Evolutionary conservation across 331 rosid species (phyloP), one percentile per base, ranked within the genome.

Genomic region (Malus hybrid): DNA sequence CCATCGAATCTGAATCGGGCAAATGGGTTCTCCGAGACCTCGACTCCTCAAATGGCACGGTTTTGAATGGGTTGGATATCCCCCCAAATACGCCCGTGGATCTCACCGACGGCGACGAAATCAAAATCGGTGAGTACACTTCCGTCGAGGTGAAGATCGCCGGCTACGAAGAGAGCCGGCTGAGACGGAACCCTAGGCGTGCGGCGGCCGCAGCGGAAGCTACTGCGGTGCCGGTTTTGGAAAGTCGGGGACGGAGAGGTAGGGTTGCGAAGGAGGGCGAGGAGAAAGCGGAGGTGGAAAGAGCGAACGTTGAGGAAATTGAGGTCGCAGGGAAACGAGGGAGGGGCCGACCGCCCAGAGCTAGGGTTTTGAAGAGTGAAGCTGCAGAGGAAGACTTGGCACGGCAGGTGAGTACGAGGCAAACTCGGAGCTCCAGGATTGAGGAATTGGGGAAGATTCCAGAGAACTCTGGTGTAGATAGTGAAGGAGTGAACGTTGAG

Each of bases 11-110:
- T 16, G 85, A 81, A 5, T 81, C 90, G 0, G 71, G 75, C 3
- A 71, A 85, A 44, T 93, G 98, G 97, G 36, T 81, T 2, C 75
- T 93, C 84, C 88, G 54, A 15, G 98, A 93, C 79, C 95, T 90
- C 54, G 78, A 83, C 13, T 90, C 96, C 65, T 93, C 97, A 60
- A 93, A 93, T 69, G 98, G 97, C 27, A 90, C 97, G 44, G 27
- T 84, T n/a, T 74, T 90, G 24, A 81, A 93, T 70, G 87, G 61
- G 19, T n/a, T 76, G 61, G 31, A 36, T 3, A 46, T 91, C 39
- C 61, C 73, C 4, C 87, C 98, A 1, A 7, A 76, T 27, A 65
- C 75, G 12, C 85, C 91, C 18, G 65, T 84, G 73, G 46, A 69
- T 22, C 82, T 93, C 54, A 46, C 16, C 66, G 81, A 87, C 44